A percentile compares a stretch with the other conserved stretches of the same genome.
phyloP scores from a whole-genome alignment of 306 rosid genomes.

The Amphicarpaea edgeworthii region DNA sequence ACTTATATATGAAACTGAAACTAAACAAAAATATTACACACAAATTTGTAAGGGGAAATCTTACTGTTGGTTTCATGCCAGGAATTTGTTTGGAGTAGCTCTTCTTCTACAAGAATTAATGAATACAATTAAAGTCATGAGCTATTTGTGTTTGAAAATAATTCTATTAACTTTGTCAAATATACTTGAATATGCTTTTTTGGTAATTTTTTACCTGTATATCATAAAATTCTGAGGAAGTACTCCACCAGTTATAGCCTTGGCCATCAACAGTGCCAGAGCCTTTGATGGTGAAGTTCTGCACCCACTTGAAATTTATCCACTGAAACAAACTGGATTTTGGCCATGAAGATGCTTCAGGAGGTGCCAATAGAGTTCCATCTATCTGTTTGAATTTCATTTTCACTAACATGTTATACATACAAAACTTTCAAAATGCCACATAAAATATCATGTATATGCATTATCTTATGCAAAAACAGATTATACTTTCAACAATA shows the following conservation, averaged over 20 bases:
- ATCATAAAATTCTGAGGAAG: constrained; percentile 40
- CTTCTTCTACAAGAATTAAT: constrained; percentile 63
- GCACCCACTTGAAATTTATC: constrained; percentile 87
- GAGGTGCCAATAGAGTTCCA: constrained; percentile 81
- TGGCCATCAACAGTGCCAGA: constrained; percentile 86
- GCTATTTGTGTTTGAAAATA: constrained; percentile 2
- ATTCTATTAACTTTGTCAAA: constrained; percentile 6
- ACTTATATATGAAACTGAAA: neutral
- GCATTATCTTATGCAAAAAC: neutral
- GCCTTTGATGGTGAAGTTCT: constrained; percentile 82
- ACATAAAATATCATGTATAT: neutral
- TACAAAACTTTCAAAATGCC: constrained; percentile 3
- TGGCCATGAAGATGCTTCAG: constrained; percentile 77
- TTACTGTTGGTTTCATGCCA: constrained; percentile 81
- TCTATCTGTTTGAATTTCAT: constrained; percentile 68
- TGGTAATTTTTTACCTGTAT: constrained; percentile 52
- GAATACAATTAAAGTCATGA: constrained; percentile 32
- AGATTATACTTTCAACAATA: constrained; percentile 7
- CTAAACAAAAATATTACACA: neutral
- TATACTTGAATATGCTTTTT: neutral
- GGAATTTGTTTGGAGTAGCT: constrained; percentile 58
- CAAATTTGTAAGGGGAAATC: constrained; percentile 24
- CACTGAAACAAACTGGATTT: constrained; percentile 77
- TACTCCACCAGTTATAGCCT: constrained; percentile 85
- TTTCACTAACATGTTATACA: constrained; percentile 21